Conservation (phyloP, 169 alveolate species). For the Babesia ovis region DNA sequence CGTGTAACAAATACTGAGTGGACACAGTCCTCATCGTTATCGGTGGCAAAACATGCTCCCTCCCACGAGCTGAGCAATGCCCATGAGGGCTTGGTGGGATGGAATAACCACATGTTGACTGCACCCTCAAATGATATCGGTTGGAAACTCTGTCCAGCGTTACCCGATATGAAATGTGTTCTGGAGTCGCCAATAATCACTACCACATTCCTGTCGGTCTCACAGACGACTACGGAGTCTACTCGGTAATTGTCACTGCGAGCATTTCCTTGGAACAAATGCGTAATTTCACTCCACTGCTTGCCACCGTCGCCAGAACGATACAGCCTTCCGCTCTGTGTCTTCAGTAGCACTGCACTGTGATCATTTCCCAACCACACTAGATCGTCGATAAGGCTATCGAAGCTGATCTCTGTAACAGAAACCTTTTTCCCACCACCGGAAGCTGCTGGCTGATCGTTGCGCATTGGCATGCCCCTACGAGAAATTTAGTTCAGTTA, state of each 20-base stretch:
- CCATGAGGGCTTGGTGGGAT: slow-evolving; percentile 80
- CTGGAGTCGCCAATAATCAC: slow-evolving; percentile 78
- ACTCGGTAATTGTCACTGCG: slow-evolving; percentile 58
- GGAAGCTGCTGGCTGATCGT: slow-evolving; percentile 13
- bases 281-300: slow-evolving; percentile 84
- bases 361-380: slow-evolving; percentile 85
- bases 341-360: slow-evolving; percentile 78
- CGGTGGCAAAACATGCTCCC: slow-evolving; percentile 77
- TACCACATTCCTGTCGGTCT: slow-evolving; percentile 77
- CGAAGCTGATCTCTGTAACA: slow-evolving; percentile 85
- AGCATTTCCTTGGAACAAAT: slow-evolving; percentile 57
- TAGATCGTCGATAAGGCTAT: slow-evolving; percentile 81
- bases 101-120: slow-evolving; percentile 82
- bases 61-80: slow-evolving; percentile 87
- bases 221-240: slow-evolving; percentile 76
- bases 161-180: slow-evolving; percentile 72
- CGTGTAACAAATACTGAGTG: slow-evolving; percentile 84
- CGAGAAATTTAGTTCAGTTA: neutral
- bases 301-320: slow-evolving; percentile 83
- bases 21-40: slow-evolving; percentile 80
- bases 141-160: slow-evolving; percentile 78
- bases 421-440: slow-evolving; percentile 81
- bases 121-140: slow-evolving; percentile 75
- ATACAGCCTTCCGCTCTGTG: slow-evolving; percentile 81
- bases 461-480: neutral